phyloP scores from a whole-genome alignment of 768 basidiomycete species.

The Boletus sp. region DNA sequence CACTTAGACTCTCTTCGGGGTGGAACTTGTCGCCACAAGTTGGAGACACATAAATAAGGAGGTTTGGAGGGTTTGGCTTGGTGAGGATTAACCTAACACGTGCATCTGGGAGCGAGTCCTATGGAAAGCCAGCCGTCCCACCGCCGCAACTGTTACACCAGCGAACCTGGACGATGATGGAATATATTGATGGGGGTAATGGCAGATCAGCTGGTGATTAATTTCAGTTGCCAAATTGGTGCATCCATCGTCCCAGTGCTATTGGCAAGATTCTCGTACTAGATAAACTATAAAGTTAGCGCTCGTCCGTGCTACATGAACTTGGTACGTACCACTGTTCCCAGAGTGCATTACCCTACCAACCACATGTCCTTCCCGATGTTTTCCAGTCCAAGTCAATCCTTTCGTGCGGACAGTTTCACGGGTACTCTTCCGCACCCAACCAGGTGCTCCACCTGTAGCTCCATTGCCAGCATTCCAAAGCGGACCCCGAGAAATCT shows the following conservation, averaged over 20 bases:
- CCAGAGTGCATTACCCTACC: not conserved
- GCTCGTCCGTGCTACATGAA: not conserved
- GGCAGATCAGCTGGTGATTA: not conserved
- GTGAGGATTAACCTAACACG: not conserved
- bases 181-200: not conserved
- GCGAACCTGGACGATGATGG: not conserved
- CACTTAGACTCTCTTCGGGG: not conserved
- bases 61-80: not conserved
- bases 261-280: not conserved
- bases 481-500: constrained; percentile 11
- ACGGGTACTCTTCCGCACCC: not conserved
- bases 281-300: not conserved
- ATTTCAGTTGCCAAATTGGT: not conserved
- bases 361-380: not conserved
- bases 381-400: constrained; percentile 6
- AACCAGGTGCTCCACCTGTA: constrained; percentile 10
- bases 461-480: not conserved
- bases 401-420: not conserved
- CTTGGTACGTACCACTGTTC: not conserved
- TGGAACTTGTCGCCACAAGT: not conserved
- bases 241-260: not conserved
- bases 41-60: not conserved
- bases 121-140: not conserved
- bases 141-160: not conserved
- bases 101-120: not conserved